These are phyloP conservation scores for Erodium maritimum DNA, from an alignment of 345 rosid species.

Conservation along the genomic window DNA sequence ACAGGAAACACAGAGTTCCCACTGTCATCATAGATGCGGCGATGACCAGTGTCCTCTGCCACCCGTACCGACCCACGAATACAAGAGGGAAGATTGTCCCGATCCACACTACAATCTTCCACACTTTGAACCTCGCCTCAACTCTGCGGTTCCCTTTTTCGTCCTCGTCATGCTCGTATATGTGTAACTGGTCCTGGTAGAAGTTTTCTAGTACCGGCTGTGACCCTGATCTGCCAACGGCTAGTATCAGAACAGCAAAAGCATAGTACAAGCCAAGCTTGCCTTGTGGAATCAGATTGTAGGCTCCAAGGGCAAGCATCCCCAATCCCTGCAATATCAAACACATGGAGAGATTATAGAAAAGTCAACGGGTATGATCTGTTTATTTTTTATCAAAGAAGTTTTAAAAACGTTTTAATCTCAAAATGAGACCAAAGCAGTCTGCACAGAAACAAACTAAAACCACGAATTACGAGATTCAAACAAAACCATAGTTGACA, in stretches of 20 bases:
- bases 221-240: background rate
- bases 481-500: too few species aligned
- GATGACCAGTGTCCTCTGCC: background rate
- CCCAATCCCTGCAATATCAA: background rate
- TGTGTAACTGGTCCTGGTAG: background rate
- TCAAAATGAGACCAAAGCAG: too few species aligned
- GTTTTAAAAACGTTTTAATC: too few species aligned
- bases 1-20: background rate
- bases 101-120: background rate
- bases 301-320: background rate
- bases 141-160: background rate
- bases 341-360: too few species aligned
- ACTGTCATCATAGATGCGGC: background rate
- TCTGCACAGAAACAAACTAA: too few species aligned
- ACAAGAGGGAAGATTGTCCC: background rate
- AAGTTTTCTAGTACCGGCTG: background rate
- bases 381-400: too few species aligned
- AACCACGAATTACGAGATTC: too few species aligned
- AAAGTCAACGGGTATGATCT: too few species aligned
- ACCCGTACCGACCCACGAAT: background rate
- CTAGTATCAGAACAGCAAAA: background rate
- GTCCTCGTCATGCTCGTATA: background rate
- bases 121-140: background rate
- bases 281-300: background rate
- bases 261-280: background rate